Percentiles rank a stretch among this genome's conserved stretches.
Evolutionary conservation across 768 basidiomycete genomes (phyloP).

Genomic region (Heimioporus sp.): DNA sequence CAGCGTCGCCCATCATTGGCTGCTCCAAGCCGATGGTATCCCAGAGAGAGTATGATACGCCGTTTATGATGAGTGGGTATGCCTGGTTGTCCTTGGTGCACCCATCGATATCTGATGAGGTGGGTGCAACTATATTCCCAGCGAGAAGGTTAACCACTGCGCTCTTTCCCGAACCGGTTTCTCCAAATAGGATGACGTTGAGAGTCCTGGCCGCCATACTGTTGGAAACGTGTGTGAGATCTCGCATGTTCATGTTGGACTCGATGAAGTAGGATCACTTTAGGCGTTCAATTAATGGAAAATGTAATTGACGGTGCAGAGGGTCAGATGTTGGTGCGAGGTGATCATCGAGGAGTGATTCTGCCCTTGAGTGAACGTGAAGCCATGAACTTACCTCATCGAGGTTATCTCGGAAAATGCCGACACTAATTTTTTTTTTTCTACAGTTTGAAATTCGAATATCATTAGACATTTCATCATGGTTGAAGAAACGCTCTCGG

Average conservation of each 20-base stretch:
- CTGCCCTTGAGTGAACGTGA: too few relatives aligned
- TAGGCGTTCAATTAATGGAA: neutral
- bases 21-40: slow-evolving; percentile 1
- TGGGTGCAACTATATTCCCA: neutral
- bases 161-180: slow-evolving; percentile 3
- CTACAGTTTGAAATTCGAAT: too few relatives aligned
- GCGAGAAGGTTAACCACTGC: neutral
- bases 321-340: too few relatives aligned
- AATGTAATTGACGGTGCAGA: neutral
- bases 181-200: neutral
- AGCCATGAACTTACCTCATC: too few relatives aligned
- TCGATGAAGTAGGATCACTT: neutral
- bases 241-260: neutral
- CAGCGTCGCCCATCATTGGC: neutral
- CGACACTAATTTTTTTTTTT: too few relatives aligned
- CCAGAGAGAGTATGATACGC: slow-evolving; percentile 1
- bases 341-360: too few relatives aligned
- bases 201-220: neutral
- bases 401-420: too few relatives aligned
- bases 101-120: neutral
- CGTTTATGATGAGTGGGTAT: neutral
- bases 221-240: neutral
- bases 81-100: neutral
- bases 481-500: too few relatives aligned
- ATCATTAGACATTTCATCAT: too few relatives aligned